Evolutionary conservation across 2,329 filamentous ascomycete species (phyloP), one percentile per base, ranked within the genome.

Genomic region (Sarocladium oryzae): DNA sequence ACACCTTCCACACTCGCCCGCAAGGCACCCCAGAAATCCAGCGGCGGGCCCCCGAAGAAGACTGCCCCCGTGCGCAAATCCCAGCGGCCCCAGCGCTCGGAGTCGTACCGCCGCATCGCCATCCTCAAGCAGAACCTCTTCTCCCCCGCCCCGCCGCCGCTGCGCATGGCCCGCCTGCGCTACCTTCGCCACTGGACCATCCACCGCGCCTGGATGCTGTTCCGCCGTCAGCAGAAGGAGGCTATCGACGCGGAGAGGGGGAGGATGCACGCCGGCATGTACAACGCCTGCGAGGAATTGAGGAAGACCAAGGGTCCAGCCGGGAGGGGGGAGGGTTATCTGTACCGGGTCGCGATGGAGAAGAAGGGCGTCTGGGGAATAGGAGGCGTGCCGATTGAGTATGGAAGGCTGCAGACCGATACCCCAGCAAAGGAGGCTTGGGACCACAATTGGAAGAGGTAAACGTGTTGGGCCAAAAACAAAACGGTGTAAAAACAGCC

Each of bases 171-270:
- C 36, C 89, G 92, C 60, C 87, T 86, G 69, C 85, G 93, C 52
- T 81, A 84, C 69, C 83, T 99, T 57, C 88, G 93, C 43, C 93
- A 99, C 77, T 99, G 93, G 93, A 97, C 93, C 49, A 97, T 99
- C 69, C 91, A 97, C 76, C 90, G 93, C 60, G 92, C 92, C 20
- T 97, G 91, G 89, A 78, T 88, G 61, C 77, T 97, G 26, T 86
- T 86, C 71, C 83, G 85, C 61, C 79, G 84, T 59, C 80, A 87
- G 65, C 78, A 84, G 61, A 83, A 84, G 46, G 74, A 79, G 56
- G 71, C 74, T 32, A 77, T 82, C 49, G 78, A 88, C 64, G 72
- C 77, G 51, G 88, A 91, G 66, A 78, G 96, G 43, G 82, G 89
- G 71, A 77, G 88, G 54, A 78, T 84, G 74, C 90, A 91, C 71